These are phyloP conservation scores for Acephala macrosclerotiorum DNA, from an alignment of 2,329 filamentous ascomycete genomes.

Conservation along the genomic window DNA sequence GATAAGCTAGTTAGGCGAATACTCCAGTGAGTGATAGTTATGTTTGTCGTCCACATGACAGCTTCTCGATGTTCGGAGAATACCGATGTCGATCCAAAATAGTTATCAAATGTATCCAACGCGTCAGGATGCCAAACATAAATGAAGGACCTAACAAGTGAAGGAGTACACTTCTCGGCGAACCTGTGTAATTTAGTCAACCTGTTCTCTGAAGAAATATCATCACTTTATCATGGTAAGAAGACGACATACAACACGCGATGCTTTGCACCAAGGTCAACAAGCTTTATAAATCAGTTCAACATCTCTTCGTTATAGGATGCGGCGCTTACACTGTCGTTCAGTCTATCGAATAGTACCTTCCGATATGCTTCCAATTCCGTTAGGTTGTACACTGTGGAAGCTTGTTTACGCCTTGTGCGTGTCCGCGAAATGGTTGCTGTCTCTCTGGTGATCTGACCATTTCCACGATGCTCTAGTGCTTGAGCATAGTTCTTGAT, in stretches of 20 bases:
- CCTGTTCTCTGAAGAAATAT: not conserved
- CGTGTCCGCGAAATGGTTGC: not conserved
- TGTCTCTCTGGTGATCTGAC: not conserved
- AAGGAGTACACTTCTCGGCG: slow-evolving; percentile 29
- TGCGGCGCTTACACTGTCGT: slow-evolving; percentile 28
- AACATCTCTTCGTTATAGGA: not conserved
- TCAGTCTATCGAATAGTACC: slow-evolving; percentile 19
- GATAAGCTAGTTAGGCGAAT: slow-evolving; percentile 22
- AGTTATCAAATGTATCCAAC: slow-evolving; percentile 34
- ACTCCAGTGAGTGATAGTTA: slow-evolving; percentile 35
- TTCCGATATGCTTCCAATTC: slow-evolving; percentile 23
- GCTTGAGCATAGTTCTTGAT: not conserved
- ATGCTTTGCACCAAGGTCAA: slow-evolving; percentile 31
- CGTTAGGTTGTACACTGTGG: slow-evolving; percentile 18
- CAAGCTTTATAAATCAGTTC: slow-evolving; percentile 24
- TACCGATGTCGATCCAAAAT: slow-evolving; percentile 29
- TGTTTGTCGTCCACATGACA: slow-evolving; percentile 31
- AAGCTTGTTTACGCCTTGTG: slow-evolving; percentile 7
- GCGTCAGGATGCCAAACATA: slow-evolving; percentile 36
- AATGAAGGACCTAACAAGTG: slow-evolving; percentile 31
- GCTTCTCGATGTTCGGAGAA: slow-evolving; percentile 27
- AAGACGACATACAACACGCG: slow-evolving; percentile 30
- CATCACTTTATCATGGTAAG: not conserved
- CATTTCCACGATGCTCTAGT: not conserved
- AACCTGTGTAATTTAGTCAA: slow-evolving; percentile 23